Conservation (phyloP, 208 protist species). For the Novymonas esmeraldas region DNA sequence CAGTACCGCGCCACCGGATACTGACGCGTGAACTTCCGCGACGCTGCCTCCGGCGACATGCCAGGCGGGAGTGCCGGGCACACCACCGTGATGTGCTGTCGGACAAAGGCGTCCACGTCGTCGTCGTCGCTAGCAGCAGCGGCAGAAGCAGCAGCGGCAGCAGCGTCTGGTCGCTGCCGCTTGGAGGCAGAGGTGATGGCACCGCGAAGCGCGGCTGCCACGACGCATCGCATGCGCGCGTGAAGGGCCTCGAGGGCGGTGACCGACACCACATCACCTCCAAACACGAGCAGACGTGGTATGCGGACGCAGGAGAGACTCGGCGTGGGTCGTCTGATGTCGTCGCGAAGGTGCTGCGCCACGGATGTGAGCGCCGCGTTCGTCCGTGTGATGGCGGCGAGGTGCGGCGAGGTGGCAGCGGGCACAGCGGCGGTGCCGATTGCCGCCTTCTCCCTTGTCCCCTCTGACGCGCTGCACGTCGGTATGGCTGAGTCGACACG, state of each 20-base stretch:
- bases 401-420: background rate
- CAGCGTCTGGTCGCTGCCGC: too few relatives aligned
- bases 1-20: slow-evolving; percentile 83
- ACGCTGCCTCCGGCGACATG: slow-evolving; percentile 39
- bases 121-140: too few relatives aligned
- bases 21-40: slow-evolving; percentile 57
- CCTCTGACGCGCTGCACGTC: too few relatives aligned
- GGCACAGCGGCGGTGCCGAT: background rate
- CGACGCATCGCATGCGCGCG: slow-evolving; percentile 58
- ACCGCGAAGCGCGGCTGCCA: slow-evolving; percentile 23
- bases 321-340: background rate
- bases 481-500: background rate
- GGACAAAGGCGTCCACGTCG: slow-evolving; percentile 34
- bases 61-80: slow-evolving; percentile 67
- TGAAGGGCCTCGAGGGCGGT: slow-evolving; percentile 74
- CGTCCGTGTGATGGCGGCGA: background rate
- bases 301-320: slow-evolving; percentile 37
- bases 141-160: too few relatives aligned
- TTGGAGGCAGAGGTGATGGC: too few relatives aligned
- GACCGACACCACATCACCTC: slow-evolving; percentile 80
- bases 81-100: slow-evolving; percentile 70
- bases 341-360: slow-evolving; percentile 6
- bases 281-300: slow-evolving; percentile 82
- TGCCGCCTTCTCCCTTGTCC: background rate
- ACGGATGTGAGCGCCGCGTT: background rate